Base-by-base conservation (phyloP, 208 protist genomes). In the Leishmania braziliensis region DNA sequence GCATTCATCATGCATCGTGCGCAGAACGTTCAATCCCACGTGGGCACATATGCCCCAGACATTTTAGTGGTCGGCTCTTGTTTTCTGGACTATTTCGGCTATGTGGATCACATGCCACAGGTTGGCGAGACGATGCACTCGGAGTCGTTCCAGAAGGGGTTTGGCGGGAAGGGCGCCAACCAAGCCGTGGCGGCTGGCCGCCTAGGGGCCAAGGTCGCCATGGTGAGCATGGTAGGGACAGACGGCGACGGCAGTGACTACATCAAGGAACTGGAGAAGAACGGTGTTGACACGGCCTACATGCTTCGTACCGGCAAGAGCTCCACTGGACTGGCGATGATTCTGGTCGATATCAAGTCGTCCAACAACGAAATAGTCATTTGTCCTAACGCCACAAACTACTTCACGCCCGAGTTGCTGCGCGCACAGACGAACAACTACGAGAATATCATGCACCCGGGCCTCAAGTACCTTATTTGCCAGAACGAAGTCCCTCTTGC, bases 81-180 rank as follows among this genome's bases (percentile, higher is more conserved):
- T 85, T 98, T 98, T 77, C 72, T 98, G 33, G 97, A 98, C 82
- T 97, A 98, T 84, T 78, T 97, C 60, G 90, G 92, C 51, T 98
- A 97, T 69, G 96, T 98, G 14, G 88, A 95, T 43, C 92, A 90
- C 86, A 78, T 97, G 77, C 96, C 96, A 23, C 90, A 96, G 84
- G 78, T 93, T 43, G 96, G 97, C n/a, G 96, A 99, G 88, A 98
- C 97, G n/a, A 90, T 98, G 82, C 91, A 95, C 81, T 97, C 91
- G 3, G 51, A 89, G 75, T 90, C 78, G 33, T 98, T 98, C 80
- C 71, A 89, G 53, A 95, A 97, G 84, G 93, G 94, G 8, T 99
- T 98, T 85, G 97, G 97, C 58, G 97, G 97, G 5, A 99, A 99
- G 82, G 97, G 97, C n/a, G 95, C 94, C 12, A 99, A 99, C 85